Percentiles rank a stretch among this genome's conserved stretches.
phyloP scores from a whole-genome alignment of 2,329 filamentous ascomycete species.

The Ophiocordyceps australis region DNA sequence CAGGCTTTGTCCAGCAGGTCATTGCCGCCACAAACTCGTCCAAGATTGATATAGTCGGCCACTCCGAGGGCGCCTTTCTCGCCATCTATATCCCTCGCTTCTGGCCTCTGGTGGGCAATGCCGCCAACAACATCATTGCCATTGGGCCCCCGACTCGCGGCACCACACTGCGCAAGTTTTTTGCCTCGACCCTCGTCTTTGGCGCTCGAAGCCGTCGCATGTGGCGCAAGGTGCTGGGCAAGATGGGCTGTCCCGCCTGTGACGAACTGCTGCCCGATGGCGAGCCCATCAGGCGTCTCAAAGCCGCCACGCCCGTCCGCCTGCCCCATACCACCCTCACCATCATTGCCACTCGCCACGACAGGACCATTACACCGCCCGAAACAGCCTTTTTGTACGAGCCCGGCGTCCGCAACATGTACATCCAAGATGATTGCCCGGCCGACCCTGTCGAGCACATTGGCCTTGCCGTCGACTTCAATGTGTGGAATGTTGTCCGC shows the following conservation, averaged over 20 bases:
- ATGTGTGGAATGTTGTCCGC: conserved; percentile 5
- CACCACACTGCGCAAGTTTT: conserved; percentile 5
- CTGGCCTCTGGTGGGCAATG: conserved; percentile 1
- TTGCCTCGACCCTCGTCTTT: conserved; percentile 3
- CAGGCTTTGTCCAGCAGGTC: conserved; percentile 5
- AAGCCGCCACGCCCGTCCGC: conserved; percentile 4
- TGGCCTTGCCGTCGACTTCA: conserved; percentile 3
- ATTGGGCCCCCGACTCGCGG: conserved; percentile 7
- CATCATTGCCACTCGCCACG: conserved; percentile 3
- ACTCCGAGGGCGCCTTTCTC: conserved; percentile 7
- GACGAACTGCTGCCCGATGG: conserved; percentile 3
- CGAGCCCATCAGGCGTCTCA: conserved; percentile 2
- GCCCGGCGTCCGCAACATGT: conserved; percentile 4
- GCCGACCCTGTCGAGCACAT: conserved; percentile 4
- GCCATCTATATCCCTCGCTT: conserved; percentile 7
- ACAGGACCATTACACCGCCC: conserved; percentile 4
- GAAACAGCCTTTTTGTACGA: conserved; percentile 5
- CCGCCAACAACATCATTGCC: conserved; percentile 6
- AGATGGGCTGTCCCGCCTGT: conserved; percentile 4
- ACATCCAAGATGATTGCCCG: conserved; percentile 5
- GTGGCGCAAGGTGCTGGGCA: neutral
- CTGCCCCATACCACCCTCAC: conserved; percentile 4
- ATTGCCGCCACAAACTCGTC: conserved; percentile 3
- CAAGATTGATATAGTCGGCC: conserved; percentile 7
- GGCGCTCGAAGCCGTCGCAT: neutral